Base-by-base conservation (phyloP, 2,329 filamentous ascomycete genomes). In the Aspergillus texensis region DNA sequence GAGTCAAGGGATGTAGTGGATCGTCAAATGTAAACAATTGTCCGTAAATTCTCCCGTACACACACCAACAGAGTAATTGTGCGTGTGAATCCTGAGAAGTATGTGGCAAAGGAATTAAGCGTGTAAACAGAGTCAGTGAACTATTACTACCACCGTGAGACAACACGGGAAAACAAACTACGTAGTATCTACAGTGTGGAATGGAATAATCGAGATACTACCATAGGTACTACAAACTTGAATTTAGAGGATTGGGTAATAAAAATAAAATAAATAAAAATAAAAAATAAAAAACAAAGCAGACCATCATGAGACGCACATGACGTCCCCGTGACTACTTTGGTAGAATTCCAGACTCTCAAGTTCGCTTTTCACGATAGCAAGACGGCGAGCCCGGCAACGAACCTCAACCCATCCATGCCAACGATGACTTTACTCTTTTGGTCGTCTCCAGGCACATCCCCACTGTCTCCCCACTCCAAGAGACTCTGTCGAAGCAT, bases 401-500 rank as follows among this genome's bases (percentile, higher is more conserved):
- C 48, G 48, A 52, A 52, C 48, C 28, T 52, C 48, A 52, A 52
- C 28, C 46, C 34, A 36, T 61, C 26, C 32, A 48, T 52, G 26
- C 26, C 26, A 30, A 30, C 26, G 16, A 21, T 24, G 6, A 53
- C 60, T 46, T 46, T 54, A n/a, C 26, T 28, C 43, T 19, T 57
- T 24, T 58, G 16, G 48, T 30, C 52, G 21, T 62, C 62, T 62
- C 32, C 54, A 63, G 65, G 36, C 58, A 59, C 36, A 66, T 62
- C 68, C 70, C 70, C 70, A 70, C 70, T 32, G 41, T 65, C 66
- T 68, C 71, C 71, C 71, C 71, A 72, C 69, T 60, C 61, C 60
- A 66, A 61, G 65, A 67, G 62, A 58, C 65, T 39, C 58, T 63
- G 63, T 67, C 65, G 62, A 68, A 65, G 65, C 60, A 65, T 65